Percentiles rank a stretch among this genome's conserved stretches.
Evolutionary conservation across 2,329 filamentous ascomycete species (phyloP).

Genomic region (Nemania sp.): DNA sequence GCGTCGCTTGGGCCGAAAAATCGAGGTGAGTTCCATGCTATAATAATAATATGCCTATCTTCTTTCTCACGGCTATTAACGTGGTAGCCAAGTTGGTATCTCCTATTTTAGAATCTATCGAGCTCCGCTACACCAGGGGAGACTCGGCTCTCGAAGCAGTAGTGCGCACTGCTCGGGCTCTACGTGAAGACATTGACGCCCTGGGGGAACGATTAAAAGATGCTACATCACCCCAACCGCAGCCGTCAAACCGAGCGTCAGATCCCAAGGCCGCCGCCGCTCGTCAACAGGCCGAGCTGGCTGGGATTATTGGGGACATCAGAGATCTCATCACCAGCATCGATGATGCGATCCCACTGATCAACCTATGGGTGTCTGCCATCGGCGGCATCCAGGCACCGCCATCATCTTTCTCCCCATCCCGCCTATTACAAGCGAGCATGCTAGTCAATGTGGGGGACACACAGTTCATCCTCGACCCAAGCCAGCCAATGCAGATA

Average conservation of each 20-base stretch:
- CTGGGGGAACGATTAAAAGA: conserved; percentile 80
- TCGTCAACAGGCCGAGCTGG: conserved; percentile 73
- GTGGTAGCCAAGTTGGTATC: conserved; percentile 46
- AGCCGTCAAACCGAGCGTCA: conserved; percentile 56
- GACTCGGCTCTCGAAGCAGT: conserved; percentile 81
- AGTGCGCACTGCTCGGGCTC: conserved; percentile 81
- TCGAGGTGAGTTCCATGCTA: conserved; percentile 67
- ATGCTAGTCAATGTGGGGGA: conserved; percentile 90
- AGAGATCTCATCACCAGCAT: conserved; percentile 80
- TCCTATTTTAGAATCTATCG: conserved; percentile 49
- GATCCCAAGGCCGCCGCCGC: conserved; percentile 63
- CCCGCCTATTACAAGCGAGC: conserved; percentile 89
- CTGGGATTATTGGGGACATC: conserved; percentile 79
- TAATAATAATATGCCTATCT: not conserved
- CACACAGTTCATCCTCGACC: conserved; percentile 78
- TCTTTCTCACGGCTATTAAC: conserved; percentile 20
- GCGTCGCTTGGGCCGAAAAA: conserved; percentile 83
- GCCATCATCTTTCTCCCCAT: conserved; percentile 87
- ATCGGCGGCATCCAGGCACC: conserved; percentile 89
- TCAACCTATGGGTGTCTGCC: conserved; percentile 93
- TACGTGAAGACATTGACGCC: conserved; percentile 84
- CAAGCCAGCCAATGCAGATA: conserved; percentile 77
- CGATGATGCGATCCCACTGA: conserved; percentile 89
- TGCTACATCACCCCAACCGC: conserved; percentile 74
- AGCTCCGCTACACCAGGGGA: conserved; percentile 63